Percentiles rank a stretch among this genome's conserved stretches.
Evolutionary conservation across 345 rosid species (phyloP).

Genomic region (Eucalyptus pauciflora): DNA sequence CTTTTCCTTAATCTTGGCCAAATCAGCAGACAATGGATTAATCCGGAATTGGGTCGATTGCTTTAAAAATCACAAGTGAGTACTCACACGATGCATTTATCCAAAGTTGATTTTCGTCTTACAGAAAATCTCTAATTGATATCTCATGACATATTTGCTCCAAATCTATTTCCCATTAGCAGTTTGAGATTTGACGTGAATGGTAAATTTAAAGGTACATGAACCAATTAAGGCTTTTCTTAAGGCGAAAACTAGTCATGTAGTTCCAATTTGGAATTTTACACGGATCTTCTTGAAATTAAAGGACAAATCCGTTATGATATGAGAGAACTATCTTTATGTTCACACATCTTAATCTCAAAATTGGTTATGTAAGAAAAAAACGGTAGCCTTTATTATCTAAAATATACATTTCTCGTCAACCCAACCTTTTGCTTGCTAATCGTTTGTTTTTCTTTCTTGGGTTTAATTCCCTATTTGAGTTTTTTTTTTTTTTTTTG

Average conservation of each 20-base stretch:
- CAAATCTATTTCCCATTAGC: accelerated
- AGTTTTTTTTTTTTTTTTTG: not conserved
- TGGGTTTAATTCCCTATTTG: not conserved
- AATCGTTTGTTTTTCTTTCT: not conserved
- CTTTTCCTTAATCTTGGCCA: not conserved
- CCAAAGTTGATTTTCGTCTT: too few relatives aligned
- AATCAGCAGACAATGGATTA: not conserved
- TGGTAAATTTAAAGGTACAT: accelerated
- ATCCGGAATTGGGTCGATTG: accelerated
- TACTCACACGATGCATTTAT: accelerated
- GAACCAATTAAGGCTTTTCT: not conserved
- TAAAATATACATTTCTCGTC: not conserved
- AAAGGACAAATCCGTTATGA: not conserved
- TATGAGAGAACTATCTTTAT: not conserved
- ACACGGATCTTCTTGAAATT: accelerated
- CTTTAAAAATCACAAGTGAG: accelerated
- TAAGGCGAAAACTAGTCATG: not conserved
- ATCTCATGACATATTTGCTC: not conserved
- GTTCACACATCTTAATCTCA: not conserved
- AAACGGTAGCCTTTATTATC: not conserved
- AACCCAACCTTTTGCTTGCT: not conserved
- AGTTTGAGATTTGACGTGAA: not conserved
- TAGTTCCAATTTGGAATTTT: not conserved
- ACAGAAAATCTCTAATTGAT: accelerated
- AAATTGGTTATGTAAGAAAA: not conserved